Base-by-base conservation (phyloP, 2,329 filamentous ascomycete species). In the Myrmaecium sp. region DNA sequence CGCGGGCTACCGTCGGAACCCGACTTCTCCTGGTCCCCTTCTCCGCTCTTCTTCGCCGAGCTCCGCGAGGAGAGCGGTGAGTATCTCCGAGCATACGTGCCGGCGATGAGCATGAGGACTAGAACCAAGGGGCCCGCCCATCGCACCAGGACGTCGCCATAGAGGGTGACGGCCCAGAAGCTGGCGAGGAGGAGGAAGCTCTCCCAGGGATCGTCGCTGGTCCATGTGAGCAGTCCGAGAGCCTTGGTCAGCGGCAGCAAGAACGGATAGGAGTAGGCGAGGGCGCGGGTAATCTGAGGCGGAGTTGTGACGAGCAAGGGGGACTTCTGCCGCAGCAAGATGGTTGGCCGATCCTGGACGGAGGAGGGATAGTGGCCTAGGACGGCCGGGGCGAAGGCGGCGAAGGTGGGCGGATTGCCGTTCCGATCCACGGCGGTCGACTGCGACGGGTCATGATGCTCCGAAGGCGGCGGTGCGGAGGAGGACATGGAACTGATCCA, bases 231-330 rank as follows among this genome's bases (percentile, higher is more conserved):
- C 33, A 98, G 58, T 0, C 86, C 89, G 3, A 69, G 76, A 10
- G 92, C 54, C 45, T 77, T 79, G 50, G 94, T 95, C 30, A 95
- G 60, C 5, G 84, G 83, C 5, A 93, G 60, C 5, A 98, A 62
- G 47, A 94, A 95, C 0, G 89, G 84, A 47, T 98, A 86, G 36
- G 84, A 93, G 50, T 95, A 94, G 36, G 86, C 86, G 33, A 98
- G 65, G 9, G 86, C 84, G 40, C 89, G 72, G 3, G 89, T 98
- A 48, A 98, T 76, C 47, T 93, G 81, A 2, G 89, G 89, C 22
- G 89, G 89, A 6, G 89, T 98, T 10, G 86, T 83, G 32, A 92
- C 74, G 11, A 98, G 66, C 23, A 98, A 57, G 7, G 89, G 89
- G 10, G 82, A 93, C 56, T 95, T 98, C 51, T 93, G 86, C 53